phyloP scores from a whole-genome alignment of 1,284 basidiomycete species.

The Gomphus bonarii region DNA sequence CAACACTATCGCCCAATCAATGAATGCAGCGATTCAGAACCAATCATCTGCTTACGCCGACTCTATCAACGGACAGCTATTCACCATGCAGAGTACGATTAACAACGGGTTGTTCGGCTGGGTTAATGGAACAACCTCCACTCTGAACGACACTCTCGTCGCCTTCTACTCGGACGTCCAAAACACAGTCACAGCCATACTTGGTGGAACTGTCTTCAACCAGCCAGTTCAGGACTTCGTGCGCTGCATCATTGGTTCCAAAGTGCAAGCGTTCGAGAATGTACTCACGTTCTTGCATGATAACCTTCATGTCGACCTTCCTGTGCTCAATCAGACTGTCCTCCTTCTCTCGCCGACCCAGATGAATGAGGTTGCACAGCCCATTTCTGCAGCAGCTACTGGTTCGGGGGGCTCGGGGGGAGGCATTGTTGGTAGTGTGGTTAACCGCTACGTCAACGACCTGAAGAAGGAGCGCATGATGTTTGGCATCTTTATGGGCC shows the following conservation, averaged over 20 bases:
- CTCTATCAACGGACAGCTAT: slow-evolving; percentile 64
- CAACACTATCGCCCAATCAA: slow-evolving; percentile 56
- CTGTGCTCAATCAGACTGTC: slow-evolving; percentile 59
- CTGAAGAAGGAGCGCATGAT: slow-evolving; percentile 75
- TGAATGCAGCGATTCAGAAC: slow-evolving; percentile 75
- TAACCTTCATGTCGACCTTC: slow-evolving; percentile 74
- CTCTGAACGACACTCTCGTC: slow-evolving; percentile 74
- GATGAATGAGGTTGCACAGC: slow-evolving; percentile 66
- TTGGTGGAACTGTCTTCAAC: slow-evolving; percentile 77
- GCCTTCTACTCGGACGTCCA: slow-evolving; percentile 69
- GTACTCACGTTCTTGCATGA: slow-evolving; percentile 89
- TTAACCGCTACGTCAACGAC: slow-evolving; percentile 60
- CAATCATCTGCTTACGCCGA: slow-evolving; percentile 71
- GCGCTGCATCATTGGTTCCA: slow-evolving; percentile 81
- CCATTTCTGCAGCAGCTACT: slow-evolving; percentile 72
- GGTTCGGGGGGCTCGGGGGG: slow-evolving; percentile 43
- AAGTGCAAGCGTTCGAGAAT: slow-evolving; percentile 77
- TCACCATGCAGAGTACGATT: slow-evolving; percentile 59
- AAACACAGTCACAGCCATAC: slow-evolving; percentile 57
- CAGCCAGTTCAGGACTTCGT: slow-evolving; percentile 80
- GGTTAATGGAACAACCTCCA: slow-evolving; percentile 86
- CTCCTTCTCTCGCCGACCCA: slow-evolving; percentile 64
- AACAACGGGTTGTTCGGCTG: slow-evolving; percentile 87
- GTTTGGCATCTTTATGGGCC: slow-evolving; percentile 70
- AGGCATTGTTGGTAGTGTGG: slow-evolving; percentile 66